Conservation (phyloP, 768 basidiomycete genomes). For the Gelatoporia subvermispora region DNA sequence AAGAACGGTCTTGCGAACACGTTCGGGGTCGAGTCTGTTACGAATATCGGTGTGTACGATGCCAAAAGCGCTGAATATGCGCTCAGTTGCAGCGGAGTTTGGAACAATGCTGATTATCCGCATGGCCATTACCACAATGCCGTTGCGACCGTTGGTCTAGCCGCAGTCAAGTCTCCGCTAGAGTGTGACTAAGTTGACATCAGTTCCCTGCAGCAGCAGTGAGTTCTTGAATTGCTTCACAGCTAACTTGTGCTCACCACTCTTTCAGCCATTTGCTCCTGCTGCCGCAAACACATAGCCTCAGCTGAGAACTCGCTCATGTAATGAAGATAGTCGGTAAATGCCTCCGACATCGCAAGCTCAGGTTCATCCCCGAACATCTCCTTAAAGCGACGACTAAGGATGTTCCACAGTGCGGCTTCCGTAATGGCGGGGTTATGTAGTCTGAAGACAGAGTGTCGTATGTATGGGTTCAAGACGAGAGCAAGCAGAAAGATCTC, state of each 20-base stretch:
- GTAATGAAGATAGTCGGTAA: conserved; percentile 1
- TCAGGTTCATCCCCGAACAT: conserved; percentile 4
- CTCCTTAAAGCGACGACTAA: conserved; percentile 2
- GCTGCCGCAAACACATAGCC: too few species aligned
- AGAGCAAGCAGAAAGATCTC: conserved; percentile 16
- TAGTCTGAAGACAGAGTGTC: background rate
- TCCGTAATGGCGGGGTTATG: background rate
- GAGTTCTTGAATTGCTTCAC: too few species aligned
- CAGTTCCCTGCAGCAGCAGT: background rate
- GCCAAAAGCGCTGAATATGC: conserved; percentile 3
- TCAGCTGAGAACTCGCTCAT: conserved; percentile 1
- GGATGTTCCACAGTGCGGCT: conserved; percentile 4
- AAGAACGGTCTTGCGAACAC: background rate
- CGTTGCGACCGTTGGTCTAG: background rate
- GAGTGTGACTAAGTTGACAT: background rate
- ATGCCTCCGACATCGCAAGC: background rate
- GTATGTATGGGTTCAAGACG: conserved; percentile 6
- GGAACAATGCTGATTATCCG: conserved; percentile 1
- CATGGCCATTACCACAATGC: background rate
- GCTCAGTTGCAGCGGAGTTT: conserved; percentile 1
- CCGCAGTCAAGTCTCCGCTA: background rate
- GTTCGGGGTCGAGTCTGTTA: background rate
- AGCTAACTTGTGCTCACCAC: too few species aligned
- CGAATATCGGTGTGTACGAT: background rate
- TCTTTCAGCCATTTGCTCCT: too few species aligned